Percentiles rank a stretch among this genome's conserved stretches.
These are phyloP conservation scores for Casuarina equisetifolia DNA, from an alignment of 306 rosid genomes.

Conservation along the genomic window DNA sequence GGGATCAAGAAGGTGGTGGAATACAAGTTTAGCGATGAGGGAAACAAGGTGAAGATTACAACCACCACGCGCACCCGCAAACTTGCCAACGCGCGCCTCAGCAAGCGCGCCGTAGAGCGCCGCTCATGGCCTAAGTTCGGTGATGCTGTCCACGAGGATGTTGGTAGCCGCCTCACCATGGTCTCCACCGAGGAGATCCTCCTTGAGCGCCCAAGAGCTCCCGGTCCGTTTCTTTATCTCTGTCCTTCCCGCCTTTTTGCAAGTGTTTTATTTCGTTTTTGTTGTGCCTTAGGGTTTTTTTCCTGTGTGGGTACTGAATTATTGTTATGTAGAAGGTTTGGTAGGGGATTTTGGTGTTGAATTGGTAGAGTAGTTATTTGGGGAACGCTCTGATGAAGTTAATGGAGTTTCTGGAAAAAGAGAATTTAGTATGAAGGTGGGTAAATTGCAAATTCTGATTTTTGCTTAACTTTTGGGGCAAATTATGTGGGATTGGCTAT, in stretches of 20 bases:
- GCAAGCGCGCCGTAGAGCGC: constrained; percentile 62
- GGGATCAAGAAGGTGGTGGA: constrained; percentile 76
- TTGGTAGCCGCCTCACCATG: constrained; percentile 82
- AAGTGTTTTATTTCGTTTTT: neutral
- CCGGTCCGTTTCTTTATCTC: constrained; percentile 39
- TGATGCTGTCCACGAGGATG: constrained; percentile 82
- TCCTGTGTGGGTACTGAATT: neutral
- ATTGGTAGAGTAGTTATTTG: neutral
- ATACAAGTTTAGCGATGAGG: constrained; percentile 79
- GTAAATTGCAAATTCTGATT: neutral
- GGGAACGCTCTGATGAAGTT: neutral
- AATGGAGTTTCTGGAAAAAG: neutral
- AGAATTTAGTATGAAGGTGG: neutral
- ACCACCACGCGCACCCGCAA: constrained; percentile 72
- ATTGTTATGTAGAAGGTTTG: neutral
- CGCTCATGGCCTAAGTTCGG: constrained; percentile 89
- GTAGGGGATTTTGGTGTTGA: too few relatives aligned
- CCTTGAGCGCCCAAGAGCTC: constrained; percentile 89
- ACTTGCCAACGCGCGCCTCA: constrained; percentile 57
- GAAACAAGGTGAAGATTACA: constrained; percentile 75
- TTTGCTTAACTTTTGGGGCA: neutral
- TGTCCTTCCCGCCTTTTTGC: neutral
- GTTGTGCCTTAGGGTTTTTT: neutral
- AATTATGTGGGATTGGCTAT: neutral
- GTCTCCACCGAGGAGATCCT: constrained; percentile 91